phyloP scores from a whole-genome alignment of 495 filamentous ascomycete species.

The Thozetella sp. region DNA sequence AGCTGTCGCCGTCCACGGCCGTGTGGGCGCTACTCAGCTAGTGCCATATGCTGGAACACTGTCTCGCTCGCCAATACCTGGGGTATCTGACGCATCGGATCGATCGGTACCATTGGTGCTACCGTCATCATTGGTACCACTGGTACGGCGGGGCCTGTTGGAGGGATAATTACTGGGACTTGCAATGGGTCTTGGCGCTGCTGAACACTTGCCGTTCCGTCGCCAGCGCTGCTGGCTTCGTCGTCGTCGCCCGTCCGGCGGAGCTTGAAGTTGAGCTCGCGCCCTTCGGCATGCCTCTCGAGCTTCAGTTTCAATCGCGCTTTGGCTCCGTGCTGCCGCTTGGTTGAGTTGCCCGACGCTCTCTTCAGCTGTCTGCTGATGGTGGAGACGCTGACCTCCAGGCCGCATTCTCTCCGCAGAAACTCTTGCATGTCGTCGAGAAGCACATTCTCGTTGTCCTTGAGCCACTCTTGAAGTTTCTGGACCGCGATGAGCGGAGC shows the following conservation, averaged over 20 bases:
- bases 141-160: background rate
- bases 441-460: constrained; percentile 22
- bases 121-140: background rate
- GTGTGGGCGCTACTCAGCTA: background rate
- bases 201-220: background rate
- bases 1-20: too few relatives aligned
- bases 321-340: constrained; percentile 1
- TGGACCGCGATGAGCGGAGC: constrained; percentile 3
- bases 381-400: constrained; percentile 20
- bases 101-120: background rate
- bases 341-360: constrained; percentile 2
- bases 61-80: background rate
- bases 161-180: background rate
- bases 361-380: constrained; percentile 14
- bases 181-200: background rate
- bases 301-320: background rate
- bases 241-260: background rate
- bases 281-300: background rate
- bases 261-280: background rate
- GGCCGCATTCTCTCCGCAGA: constrained; percentile 15
- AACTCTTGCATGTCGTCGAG: constrained; percentile 29
- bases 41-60: background rate
- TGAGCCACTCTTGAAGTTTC: constrained; percentile 26
- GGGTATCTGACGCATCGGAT: background rate
- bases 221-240: too few relatives aligned